Evolutionary conservation across 2,329 filamentous ascomycete genomes (phyloP).

Genomic region (Epichloe bromicola): DNA sequence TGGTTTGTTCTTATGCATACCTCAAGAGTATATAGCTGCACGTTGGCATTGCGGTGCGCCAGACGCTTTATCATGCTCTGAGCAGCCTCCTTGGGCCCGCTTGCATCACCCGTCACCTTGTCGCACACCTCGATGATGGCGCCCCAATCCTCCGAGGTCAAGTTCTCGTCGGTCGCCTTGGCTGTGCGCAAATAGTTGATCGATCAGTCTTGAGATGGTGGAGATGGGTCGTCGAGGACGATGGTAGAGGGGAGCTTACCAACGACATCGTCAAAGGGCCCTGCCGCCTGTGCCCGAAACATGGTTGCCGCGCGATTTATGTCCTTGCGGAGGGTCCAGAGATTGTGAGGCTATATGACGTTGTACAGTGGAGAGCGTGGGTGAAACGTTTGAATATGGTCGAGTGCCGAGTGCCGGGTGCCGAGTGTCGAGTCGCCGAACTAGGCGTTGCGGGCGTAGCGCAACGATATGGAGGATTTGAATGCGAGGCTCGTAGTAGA

Average conservation of each 20-base stretch:
- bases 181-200: slow-evolving; percentile 21
- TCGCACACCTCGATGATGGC: slow-evolving; percentile 53
- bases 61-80: slow-evolving; percentile 84
- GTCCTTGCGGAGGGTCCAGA: too few species aligned
- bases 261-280: slow-evolving; percentile 47
- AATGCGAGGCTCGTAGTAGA: too few species aligned
- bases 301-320: slow-evolving; percentile 25
- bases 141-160: slow-evolving; percentile 67
- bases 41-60: slow-evolving; percentile 88
- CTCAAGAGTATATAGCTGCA: slow-evolving; percentile 89
- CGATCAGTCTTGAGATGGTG: background rate
- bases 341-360: slow-evolving; percentile 5
- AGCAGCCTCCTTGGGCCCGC: slow-evolving; percentile 68
- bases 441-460: too few species aligned
- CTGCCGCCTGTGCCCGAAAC: slow-evolving; percentile 44
- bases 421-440: too few species aligned
- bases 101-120: slow-evolving; percentile 39
- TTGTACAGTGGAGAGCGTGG: background rate
- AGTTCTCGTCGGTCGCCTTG: slow-evolving; percentile 91
- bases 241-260: slow-evolving; percentile 27
- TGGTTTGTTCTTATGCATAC: slow-evolving; percentile 25
- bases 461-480: too few species aligned
- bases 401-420: too few species aligned
- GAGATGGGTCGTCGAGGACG: background rate
- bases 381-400: background rate